Evolutionary conservation across 1,284 basidiomycete species (phyloP).

Genomic region (Ustilago shanxiensis): DNA sequence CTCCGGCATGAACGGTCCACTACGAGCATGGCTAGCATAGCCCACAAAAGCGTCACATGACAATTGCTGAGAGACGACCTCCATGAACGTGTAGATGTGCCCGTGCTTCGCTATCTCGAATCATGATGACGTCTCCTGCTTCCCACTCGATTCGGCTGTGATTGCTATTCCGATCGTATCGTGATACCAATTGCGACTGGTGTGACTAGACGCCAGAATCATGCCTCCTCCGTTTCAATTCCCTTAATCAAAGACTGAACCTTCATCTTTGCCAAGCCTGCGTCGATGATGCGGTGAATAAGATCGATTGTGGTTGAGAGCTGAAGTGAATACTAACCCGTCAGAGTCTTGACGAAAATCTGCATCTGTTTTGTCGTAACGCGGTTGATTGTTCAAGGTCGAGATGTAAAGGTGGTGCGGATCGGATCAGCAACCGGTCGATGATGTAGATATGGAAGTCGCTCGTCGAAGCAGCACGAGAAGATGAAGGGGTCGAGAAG

Average conservation of each 20-base stretch:
- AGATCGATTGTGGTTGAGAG: slow-evolving; percentile 1
- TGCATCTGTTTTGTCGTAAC: slow-evolving; percentile 57
- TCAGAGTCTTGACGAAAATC: slow-evolving; percentile 69
- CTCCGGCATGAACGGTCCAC: too few relatives aligned
- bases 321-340: slow-evolving; percentile 59
- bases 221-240: too few relatives aligned
- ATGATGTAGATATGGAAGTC: not conserved
- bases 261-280: not conserved
- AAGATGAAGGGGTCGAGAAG: not conserved
- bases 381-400: slow-evolving; percentile 6
- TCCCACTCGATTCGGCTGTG: too few relatives aligned
- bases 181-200: not conserved
- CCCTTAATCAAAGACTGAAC: too few relatives aligned
- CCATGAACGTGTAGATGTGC: too few relatives aligned
- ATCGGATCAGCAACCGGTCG: slow-evolving; percentile 40
- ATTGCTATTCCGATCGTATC: too few relatives aligned
- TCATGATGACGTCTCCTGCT: too few relatives aligned
- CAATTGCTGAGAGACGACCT: not conserved
- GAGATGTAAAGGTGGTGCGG: slow-evolving; percentile 14
- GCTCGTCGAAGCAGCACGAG: slow-evolving; percentile 18
- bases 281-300: slow-evolving; percentile 12
- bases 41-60: too few relatives aligned
- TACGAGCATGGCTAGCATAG: too few relatives aligned
- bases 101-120: too few relatives aligned
- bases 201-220: not conserved